Conservation (phyloP, 2,329 filamentous ascomycete species). For the Hypoxylon sp. region DNA sequence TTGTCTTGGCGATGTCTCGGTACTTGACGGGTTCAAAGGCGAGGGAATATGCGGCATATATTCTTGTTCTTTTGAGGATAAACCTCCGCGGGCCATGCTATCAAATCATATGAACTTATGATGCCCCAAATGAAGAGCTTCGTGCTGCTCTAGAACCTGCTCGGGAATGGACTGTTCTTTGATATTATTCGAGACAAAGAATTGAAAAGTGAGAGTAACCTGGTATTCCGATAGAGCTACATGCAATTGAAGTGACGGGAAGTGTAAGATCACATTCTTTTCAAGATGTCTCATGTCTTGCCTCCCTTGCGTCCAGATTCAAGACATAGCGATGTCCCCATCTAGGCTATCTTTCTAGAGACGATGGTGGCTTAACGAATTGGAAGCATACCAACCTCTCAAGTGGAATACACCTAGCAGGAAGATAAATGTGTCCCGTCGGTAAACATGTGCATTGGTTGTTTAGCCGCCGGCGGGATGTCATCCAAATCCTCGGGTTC, state of each 20-base stretch:
- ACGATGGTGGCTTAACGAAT: background rate
- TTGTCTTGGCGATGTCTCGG: slow-evolving; percentile 26
- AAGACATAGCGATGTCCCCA: slow-evolving; percentile 2
- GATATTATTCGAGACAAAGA: slow-evolving; percentile 32
- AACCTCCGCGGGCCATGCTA: slow-evolving; percentile 20
- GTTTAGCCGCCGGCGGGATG: slow-evolving; percentile 31
- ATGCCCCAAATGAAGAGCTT: background rate
- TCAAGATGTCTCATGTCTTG: slow-evolving; percentile 29
- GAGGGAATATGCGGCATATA: slow-evolving; percentile 44
- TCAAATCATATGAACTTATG: background rate
- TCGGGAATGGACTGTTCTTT: slow-evolving; percentile 2
- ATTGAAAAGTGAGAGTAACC: background rate
- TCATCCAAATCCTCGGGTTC: slow-evolving; percentile 8
- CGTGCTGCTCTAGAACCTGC: slow-evolving; percentile 11
- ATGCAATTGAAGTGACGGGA: slow-evolving; percentile 14
- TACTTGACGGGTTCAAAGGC: slow-evolving; percentile 46
- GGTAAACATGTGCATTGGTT: slow-evolving; percentile 17
- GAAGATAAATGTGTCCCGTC: background rate
- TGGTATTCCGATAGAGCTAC: slow-evolving; percentile 4
- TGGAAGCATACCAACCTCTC: slow-evolving; percentile 3
- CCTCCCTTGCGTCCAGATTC: slow-evolving; percentile 31
- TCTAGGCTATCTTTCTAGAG: background rate
- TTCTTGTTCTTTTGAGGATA: slow-evolving; percentile 28
- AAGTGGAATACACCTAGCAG: background rate
- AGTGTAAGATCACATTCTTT: slow-evolving; percentile 21